Evolutionary conservation across 495 filamentous ascomycete species (phyloP), one percentile per base, ranked within the genome.

Genomic region (Neurospora sp.): DNA sequence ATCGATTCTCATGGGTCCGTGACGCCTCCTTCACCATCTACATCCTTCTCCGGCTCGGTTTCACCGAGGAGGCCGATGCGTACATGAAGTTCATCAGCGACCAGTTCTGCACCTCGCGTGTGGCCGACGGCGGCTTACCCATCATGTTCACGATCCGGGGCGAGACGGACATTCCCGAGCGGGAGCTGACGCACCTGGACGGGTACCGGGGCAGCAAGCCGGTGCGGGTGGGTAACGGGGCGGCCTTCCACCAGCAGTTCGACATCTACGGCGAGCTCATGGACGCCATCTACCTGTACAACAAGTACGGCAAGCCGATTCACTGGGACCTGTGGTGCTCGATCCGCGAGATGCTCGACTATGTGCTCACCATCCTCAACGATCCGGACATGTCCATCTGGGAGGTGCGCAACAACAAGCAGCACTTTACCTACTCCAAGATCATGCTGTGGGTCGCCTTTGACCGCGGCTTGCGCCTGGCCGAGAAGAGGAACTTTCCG

Each of bases 71-170:
- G 77, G 91, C 90, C 11, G 90, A 93, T 75, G 86, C 89, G 19
- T 93, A 92, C 77, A 91, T 92, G 85, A 84, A 85, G 62, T 93
- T 92, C 80, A 92, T 93, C 76, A 90, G 87, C 79, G 89, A 90
- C 71, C 87, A 89, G 21, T 86, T 92, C 71, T 82, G 86, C 71
- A 83, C 84, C 69, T 82, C 85, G 43, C 77, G 85, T 71, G 72
- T 78, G 39, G 24, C 82, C 74, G 81, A 86, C 73, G 80, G 88
- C 71, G 81, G 88, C n/a, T 81, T 93, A 6, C 91, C 91, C 19
- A 92, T 93, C 77, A 93, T 93, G 91, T 92, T 92, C 74, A 91
- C 89, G 17, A 92, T 93, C 75, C 84, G 87, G 9, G 91, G 91
- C 45, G 89, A 90, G 69, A 92, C 88, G 39, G 90, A 92, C 42